Percentiles rank a stretch among this genome's conserved stretches.
Evolutionary conservation across 768 basidiomycete genomes (phyloP).

Genomic region (Hygrophorus russula): DNA sequence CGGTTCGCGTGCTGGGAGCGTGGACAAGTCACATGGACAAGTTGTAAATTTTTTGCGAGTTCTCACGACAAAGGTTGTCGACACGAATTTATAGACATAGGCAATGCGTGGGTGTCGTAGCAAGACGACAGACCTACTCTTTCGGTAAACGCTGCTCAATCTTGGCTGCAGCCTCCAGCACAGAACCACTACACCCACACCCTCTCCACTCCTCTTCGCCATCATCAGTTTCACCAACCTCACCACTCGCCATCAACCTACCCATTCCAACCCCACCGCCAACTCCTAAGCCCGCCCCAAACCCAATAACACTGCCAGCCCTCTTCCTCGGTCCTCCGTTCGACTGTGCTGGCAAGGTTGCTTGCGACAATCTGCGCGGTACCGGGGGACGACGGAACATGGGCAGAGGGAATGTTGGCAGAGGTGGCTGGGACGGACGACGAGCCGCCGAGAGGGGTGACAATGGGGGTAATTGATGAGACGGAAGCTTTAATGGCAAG

Average conservation of each 20-base stretch:
- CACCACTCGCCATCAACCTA: constrained; percentile 12
- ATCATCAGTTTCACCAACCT: constrained; percentile 6
- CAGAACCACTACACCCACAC: constrained; percentile 10
- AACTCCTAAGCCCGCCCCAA: constrained; percentile 10
- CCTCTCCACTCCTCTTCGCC: constrained; percentile 8
- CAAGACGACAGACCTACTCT: no score
- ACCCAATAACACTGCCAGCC: constrained; percentile 20
- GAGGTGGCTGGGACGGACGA: constrained; percentile 4
- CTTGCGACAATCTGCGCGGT: constrained; percentile 16
- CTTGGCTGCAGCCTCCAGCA: constrained; percentile 19
- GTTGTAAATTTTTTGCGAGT: no score
- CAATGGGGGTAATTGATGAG: background rate
- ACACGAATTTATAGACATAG: no score
- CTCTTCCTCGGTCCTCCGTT: constrained; percentile 18
- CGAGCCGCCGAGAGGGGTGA: constrained; percentile 5
- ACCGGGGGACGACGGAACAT: constrained; percentile 8
- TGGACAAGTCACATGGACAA: no score
- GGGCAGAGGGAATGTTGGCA: constrained; percentile 3
- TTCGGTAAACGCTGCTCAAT: constrained; percentile 13
- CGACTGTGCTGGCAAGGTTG: constrained; percentile 12
- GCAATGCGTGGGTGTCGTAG: no score
- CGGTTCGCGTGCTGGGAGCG: no score
- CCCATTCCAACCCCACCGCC: constrained; percentile 13
- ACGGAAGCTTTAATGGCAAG: no score
- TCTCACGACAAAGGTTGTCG: no score